phyloP scores from a whole-genome alignment of 2,329 filamentous ascomycete genomes.

The Chalaropsis ovoidea region DNA sequence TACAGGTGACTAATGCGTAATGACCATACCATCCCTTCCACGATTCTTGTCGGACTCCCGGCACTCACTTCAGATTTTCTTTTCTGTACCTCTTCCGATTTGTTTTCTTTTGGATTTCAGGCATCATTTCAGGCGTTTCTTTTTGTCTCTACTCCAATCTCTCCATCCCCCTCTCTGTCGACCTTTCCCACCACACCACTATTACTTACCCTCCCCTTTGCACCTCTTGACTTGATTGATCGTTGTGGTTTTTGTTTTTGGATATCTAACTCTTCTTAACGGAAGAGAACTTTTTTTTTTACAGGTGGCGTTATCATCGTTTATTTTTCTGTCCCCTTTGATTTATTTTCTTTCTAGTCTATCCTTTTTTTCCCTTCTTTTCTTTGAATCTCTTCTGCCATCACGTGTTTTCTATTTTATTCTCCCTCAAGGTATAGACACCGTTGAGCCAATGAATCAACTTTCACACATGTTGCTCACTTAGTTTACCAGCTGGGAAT shows the following conservation, averaged over 20 bases:
- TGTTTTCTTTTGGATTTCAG: slow-evolving; percentile 18
- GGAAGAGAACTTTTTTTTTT: slow-evolving; percentile 21
- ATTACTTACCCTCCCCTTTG: slow-evolving; percentile 4
- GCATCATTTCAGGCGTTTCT: slow-evolving; percentile 25
- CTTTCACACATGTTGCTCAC: background rate
- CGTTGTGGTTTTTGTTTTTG: slow-evolving; percentile 21
- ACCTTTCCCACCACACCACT: background rate
- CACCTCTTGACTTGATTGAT: slow-evolving; percentile 14
- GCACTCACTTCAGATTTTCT: slow-evolving; percentile 15
- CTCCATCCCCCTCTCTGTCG: background rate
- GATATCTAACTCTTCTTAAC: slow-evolving; percentile 23
- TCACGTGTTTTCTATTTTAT: slow-evolving; percentile 11
- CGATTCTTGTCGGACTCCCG: slow-evolving; percentile 21
- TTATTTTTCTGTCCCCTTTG: slow-evolving; percentile 16
- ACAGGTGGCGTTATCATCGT: slow-evolving; percentile 24
- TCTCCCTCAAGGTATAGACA: background rate
- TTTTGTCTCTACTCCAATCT: slow-evolving; percentile 14
- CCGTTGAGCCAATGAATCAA: slow-evolving; percentile 3
- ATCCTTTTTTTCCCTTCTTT: slow-evolving; percentile 16
- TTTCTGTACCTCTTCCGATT: slow-evolving; percentile 25
- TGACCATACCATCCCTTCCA: slow-evolving; percentile 18
- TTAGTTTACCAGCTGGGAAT: background rate
- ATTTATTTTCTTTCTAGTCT: slow-evolving; percentile 20
- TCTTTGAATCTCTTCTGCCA: slow-evolving; percentile 5
- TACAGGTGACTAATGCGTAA: slow-evolving; percentile 52